Evolutionary conservation across 768 basidiomycete species (phyloP).

Genomic region (Lentinula detonsa): DNA sequence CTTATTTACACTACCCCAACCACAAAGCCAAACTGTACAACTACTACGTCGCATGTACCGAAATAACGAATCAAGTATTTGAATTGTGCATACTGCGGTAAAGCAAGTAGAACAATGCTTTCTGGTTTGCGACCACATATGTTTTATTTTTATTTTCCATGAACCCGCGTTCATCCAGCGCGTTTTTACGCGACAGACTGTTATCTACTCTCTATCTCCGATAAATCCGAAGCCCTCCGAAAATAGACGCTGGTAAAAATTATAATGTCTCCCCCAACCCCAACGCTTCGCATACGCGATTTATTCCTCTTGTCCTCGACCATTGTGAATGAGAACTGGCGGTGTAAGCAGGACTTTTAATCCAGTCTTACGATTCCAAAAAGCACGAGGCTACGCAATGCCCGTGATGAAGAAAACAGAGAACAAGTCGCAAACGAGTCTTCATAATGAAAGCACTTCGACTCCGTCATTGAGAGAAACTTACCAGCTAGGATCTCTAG

Average conservation of each 20-base stretch:
- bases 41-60: neutral
- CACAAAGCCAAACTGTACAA: neutral
- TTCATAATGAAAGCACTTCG: neutral
- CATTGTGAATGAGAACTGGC: neutral
- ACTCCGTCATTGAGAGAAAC: neutral
- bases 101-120: too few relatives aligned
- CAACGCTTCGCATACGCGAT: neutral
- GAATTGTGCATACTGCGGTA: neutral
- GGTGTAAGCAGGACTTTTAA: neutral
- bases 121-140: too few relatives aligned
- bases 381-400: neutral
- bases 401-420: neutral
- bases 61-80: neutral
- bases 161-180: neutral
- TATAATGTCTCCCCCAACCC: neutral
- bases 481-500: neutral
- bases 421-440: neutral
- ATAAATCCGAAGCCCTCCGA: neutral
- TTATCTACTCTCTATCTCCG: neutral
- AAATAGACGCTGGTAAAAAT: neutral
- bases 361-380: neutral
- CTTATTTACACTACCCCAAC: neutral
- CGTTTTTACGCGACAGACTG: neutral
- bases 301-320: neutral
- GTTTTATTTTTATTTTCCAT: too few relatives aligned